Base-by-base conservation (phyloP, 2,329 filamentous ascomycete species). In the Aureobasidium sp. region DNA sequence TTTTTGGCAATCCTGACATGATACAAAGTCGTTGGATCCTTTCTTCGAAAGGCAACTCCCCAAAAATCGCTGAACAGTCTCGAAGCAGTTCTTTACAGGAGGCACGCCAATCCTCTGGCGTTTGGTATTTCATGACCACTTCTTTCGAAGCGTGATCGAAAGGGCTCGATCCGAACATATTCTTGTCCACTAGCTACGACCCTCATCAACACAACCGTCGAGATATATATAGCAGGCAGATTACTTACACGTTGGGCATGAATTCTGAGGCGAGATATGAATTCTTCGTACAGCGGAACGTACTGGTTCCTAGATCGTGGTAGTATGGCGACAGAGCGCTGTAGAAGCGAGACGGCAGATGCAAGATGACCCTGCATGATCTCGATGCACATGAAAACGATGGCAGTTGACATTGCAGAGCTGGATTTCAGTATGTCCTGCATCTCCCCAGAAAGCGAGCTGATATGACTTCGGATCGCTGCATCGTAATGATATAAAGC, bases 281-380 rank as follows among this genome's bases (percentile, higher is more conserved):
- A 29, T 3, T 55, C 51, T 16, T 44, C 51, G 10, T 55, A 44
- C 2, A 55, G 39, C 1, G 37, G 13, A 6, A 44, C 10, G 16
- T 44, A 29, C 37, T 34, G 51, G 10, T n/a, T 29, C 2, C 5
- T 30, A 16, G 51, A 30, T 13, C 27, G 14, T 16, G 51, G 39
- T 7, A 55, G 10, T 29, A 55, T 34, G 8, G 51, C 39, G 14
- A 55, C 29, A 13, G 51, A 42, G 27, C 27, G 51, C 29, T 55
- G 51, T 10, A 55, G 11, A 3, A 55, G 39, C 14, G 37, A 37
- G 29, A 55, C 51, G 9, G 51, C 51, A 55, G 37, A 44, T 6
- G 51, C 51, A 34, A 55, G 37, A 55, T 55, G 51, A 32, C 51
- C 51, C 27, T 55, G 51, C 51, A 55, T 55, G 2, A 55, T 42